Conservation (phyloP, 495 filamentous ascomycete genomes). For the Bryoglossum gracile region DNA sequence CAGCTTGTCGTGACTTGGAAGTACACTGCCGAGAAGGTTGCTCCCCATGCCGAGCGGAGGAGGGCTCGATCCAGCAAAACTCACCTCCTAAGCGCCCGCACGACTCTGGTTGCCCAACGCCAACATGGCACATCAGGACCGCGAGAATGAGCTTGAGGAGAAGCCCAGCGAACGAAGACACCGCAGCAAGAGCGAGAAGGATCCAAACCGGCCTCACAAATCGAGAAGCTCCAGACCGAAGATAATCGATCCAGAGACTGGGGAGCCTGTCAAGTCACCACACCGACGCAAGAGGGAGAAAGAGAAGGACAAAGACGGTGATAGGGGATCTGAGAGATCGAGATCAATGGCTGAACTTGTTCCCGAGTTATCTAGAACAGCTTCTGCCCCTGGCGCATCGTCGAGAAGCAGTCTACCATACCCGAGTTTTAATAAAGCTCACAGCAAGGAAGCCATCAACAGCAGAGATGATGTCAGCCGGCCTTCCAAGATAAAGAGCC, state of each 20-base stretch:
- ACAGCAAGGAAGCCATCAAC: slow-evolving; percentile 74
- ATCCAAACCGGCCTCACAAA: slow-evolving; percentile 24
- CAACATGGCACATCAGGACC: slow-evolving; percentile 22
- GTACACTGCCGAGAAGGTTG: slow-evolving; percentile 5
- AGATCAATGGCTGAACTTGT: slow-evolving; percentile 34
- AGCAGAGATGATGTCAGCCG: slow-evolving; percentile 47
- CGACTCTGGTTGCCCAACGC: slow-evolving; percentile 3
- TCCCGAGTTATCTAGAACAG: slow-evolving; percentile 39
- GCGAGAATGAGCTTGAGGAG: slow-evolving; percentile 19
- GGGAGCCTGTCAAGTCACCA: slow-evolving; percentile 18
- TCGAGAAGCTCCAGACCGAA: slow-evolving; percentile 23
- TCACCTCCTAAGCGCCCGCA: slow-evolving; percentile 17
- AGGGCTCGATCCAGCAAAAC: slow-evolving; percentile 1
- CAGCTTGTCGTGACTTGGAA: no score
- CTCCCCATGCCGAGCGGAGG: no score
- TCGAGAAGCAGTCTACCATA: slow-evolving; percentile 63
- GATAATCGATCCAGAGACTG: slow-evolving; percentile 24
- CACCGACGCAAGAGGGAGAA: slow-evolving; percentile 21
- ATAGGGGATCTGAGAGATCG: slow-evolving; percentile 12
- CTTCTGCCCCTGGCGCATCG: slow-evolving; percentile 29
- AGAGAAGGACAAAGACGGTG: slow-evolving; percentile 10
- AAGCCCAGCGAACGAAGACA: slow-evolving; percentile 23
- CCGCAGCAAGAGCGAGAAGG: slow-evolving; percentile 22
- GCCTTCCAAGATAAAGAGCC: slow-evolving; percentile 13
- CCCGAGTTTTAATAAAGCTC: slow-evolving; percentile 78